Conservation (phyloP, 768 basidiomycete genomes). For the Pulveroboletus sp. region DNA sequence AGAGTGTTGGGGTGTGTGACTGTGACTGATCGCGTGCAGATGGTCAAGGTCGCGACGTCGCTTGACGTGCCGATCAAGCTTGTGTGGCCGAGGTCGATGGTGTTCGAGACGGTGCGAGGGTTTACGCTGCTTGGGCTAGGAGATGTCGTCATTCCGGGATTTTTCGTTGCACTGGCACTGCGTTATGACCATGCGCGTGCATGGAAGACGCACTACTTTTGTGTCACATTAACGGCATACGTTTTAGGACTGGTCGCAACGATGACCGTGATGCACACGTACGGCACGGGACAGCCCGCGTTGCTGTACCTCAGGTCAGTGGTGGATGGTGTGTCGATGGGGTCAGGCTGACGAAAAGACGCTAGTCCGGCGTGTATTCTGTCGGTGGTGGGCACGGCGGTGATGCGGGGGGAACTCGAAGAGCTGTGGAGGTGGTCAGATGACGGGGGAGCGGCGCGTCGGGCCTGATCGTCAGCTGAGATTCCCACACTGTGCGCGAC, state of each 20-base stretch:
- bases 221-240: constrained; percentile 67
- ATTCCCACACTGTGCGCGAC: too few relatives aligned
- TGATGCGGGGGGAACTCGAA: constrained; percentile 63
- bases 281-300: constrained; percentile 81
- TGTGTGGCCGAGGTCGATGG: constrained; percentile 73
- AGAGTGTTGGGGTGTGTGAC: not conserved
- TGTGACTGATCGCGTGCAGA: constrained; percentile 42
- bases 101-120: constrained; percentile 49
- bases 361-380: constrained; percentile 73
- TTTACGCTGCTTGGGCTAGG: constrained; percentile 92
- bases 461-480: too few relatives aligned
- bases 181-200: constrained; percentile 73
- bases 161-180: constrained; percentile 80
- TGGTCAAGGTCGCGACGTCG: constrained; percentile 89
- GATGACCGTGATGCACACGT: constrained; percentile 82
- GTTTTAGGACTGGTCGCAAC: constrained; percentile 68
- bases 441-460: too few relatives aligned
- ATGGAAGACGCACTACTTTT: constrained; percentile 60
- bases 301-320: constrained; percentile 84
- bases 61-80: constrained; percentile 95
- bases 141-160: constrained; percentile 69
- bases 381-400: constrained; percentile 60
- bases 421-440: constrained; percentile 76
- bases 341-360: not conserved
- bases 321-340: not conserved